Conservation (phyloP, 1,284 basidiomycete genomes). For the Boletus albobrunnescens region DNA sequence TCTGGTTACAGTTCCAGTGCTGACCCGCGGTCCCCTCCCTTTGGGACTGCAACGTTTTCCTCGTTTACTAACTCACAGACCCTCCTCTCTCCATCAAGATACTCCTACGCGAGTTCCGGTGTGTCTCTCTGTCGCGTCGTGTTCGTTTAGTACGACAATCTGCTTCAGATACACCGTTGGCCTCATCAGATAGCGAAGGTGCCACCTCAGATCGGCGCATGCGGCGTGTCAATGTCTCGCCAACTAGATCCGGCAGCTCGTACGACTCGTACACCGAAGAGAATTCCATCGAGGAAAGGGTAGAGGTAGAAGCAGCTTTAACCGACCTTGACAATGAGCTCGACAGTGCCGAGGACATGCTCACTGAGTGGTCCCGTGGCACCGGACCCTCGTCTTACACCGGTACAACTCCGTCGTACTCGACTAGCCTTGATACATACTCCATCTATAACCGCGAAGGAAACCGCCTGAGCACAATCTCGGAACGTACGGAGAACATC, state of each 20-base stretch:
- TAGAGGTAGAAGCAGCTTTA: constrained; percentile 65
- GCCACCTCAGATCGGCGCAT: constrained; percentile 36
- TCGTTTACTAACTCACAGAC: constrained; percentile 42
- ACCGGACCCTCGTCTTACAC: constrained; percentile 40
- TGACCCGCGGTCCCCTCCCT: constrained; percentile 44
- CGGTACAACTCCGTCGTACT: constrained; percentile 29
- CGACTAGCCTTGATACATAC: constrained; percentile 33
- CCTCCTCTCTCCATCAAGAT: constrained; percentile 42
- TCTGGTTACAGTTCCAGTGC: constrained; percentile 35
- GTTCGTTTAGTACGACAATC: constrained; percentile 1
- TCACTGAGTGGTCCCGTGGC: constrained; percentile 53
- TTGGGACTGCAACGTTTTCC: constrained; percentile 49
- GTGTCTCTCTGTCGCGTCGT: constrained; percentile 5
- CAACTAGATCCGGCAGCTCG: constrained; percentile 34
- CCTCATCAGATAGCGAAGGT: constrained; percentile 40
- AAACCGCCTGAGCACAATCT: constrained; percentile 52
- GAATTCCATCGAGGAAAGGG: constrained; percentile 43
- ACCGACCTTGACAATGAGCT: constrained; percentile 62
- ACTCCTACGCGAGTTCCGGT: constrained; percentile 40
- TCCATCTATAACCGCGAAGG: constrained; percentile 39
- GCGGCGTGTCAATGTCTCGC: constrained; percentile 42
- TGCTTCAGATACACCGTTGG: constrained; percentile 32
- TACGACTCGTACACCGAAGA: constrained; percentile 41
- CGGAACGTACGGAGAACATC: constrained; percentile 53
- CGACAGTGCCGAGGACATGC: constrained; percentile 55